These are phyloP conservation scores for Lodderomyces theae DNA, from an alignment of 1,139 yeast genomes.

Conservation along the genomic window DNA sequence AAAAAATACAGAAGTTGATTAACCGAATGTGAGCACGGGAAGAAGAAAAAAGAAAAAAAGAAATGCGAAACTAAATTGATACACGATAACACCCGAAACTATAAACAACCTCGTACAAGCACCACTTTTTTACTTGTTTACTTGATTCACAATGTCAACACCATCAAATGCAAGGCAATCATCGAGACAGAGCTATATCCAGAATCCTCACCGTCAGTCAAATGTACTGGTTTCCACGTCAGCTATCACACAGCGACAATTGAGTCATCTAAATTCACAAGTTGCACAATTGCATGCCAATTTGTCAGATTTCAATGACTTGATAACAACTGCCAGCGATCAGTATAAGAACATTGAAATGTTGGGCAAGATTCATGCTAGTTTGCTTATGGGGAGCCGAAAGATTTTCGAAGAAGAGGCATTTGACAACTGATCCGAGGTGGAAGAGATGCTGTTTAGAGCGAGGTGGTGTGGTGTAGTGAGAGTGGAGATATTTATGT, in stretches of 20 bases:
- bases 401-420: slow-evolving; percentile 56
- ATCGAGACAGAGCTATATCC: neutral
- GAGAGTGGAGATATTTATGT: no score
- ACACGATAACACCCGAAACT: slow-evolving; percentile 3
- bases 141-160: neutral
- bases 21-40: neutral
- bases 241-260: slow-evolving; percentile 40
- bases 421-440: slow-evolving; percentile 13
- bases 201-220: neutral
- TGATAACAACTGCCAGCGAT: slow-evolving; percentile 51
- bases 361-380: slow-evolving; percentile 61
- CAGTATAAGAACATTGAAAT: slow-evolving; percentile 57
- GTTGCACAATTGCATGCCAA: slow-evolving; percentile 62
- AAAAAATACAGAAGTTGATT: neutral
- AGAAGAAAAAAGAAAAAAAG: neutral
- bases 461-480: no score
- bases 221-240: slow-evolving; percentile 6
- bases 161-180: neutral
- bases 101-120: no score
- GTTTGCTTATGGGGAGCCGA: slow-evolving; percentile 63
- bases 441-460: no score
- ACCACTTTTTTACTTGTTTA: no score
- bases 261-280: slow-evolving; percentile 61
- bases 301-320: slow-evolving; percentile 53
- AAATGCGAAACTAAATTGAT: neutral